A percentile compares a stretch with the other conserved stretches of the same genome.
These are phyloP conservation scores for Saussurea involucrata DNA, from an alignment of 129 eudicot species.

Conservation along the genomic window DNA sequence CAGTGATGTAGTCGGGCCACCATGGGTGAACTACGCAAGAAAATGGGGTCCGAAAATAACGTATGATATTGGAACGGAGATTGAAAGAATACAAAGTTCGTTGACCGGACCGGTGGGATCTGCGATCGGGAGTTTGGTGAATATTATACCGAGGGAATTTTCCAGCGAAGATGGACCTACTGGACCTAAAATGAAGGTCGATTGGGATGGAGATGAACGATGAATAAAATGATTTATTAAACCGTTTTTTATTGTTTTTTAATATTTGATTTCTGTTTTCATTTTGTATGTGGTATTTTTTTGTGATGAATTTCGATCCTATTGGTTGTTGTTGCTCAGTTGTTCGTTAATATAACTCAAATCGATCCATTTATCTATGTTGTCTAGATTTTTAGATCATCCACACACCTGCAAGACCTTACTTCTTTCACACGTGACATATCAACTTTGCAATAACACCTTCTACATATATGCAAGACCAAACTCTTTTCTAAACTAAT, in stretches of 20 bases:
- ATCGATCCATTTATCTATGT: no score
- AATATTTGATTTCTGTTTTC: neutral
- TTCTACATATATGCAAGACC: no score
- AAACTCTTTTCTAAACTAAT: no score
- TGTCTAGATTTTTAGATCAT: no score
- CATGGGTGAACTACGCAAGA: conserved; percentile 50
- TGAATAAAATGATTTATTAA: neutral
- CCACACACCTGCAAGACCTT: no score
- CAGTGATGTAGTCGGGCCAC: conserved; percentile 32
- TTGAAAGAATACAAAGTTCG: conserved; percentile 24
- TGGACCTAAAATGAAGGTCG: conserved; percentile 58
- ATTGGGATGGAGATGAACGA: conserved; percentile 62
- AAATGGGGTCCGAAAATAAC: conserved; percentile 64
- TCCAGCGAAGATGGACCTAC: conserved; percentile 57
- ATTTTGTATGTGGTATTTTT: neutral
- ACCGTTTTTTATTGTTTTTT: no score
- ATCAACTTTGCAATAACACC: no score
- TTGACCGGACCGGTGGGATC: conserved; percentile 21
- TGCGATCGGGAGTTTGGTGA: conserved; percentile 29
- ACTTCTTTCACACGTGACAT: no score
- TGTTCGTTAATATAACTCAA: no score
- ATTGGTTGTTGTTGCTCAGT: no score
- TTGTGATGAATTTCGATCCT: no score
- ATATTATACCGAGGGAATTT: conserved; percentile 43
- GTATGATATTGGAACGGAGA: conserved; percentile 28